A percentile compares a stretch with the other conserved stretches of the same genome.
These are phyloP conservation scores for Lizonia empirigonia DNA, from an alignment of 2,329 filamentous ascomycete genomes.

Conservation along the genomic window DNA sequence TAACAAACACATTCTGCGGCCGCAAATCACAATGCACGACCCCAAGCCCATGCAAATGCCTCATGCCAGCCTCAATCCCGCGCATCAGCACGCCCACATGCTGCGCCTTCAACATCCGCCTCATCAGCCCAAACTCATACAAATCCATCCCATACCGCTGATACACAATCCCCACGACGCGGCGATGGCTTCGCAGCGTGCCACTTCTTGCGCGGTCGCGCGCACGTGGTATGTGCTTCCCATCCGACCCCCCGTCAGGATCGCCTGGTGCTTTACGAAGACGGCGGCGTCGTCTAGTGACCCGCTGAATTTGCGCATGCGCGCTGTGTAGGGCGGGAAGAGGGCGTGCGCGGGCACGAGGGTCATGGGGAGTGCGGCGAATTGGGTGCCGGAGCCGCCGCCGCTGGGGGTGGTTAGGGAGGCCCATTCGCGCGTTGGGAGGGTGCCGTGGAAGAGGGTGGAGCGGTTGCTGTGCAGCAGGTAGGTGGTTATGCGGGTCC, in stretches of 20 bases:
- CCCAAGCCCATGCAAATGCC: not conserved
- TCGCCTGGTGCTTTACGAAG: slow-evolving; percentile 4
- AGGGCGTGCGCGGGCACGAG: not conserved
- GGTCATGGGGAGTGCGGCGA: not conserved
- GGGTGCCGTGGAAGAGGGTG: slow-evolving; percentile 1
- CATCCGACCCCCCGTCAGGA: not conserved
- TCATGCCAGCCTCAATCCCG: not conserved
- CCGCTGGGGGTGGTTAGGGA: not conserved
- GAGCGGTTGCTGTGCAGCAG: not conserved
- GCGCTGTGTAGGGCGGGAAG: not conserved
- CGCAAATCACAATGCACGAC: slow-evolving; percentile 15
- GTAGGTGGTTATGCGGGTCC: not conserved
- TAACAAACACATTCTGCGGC: slow-evolving; percentile 2
- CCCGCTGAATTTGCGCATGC: not conserved
- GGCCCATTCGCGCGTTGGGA: not conserved
- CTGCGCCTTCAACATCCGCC: not conserved
- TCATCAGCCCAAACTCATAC: not conserved
- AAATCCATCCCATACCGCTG: slow-evolving; percentile 14
- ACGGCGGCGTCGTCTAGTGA: not conserved
- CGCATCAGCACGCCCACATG: not conserved
- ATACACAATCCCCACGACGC: slow-evolving; percentile 1
- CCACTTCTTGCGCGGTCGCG: not conserved
- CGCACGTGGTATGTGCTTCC: not conserved
- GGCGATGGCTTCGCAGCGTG: not conserved
- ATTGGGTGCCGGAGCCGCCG: not conserved